phyloP scores from a whole-genome alignment of 768 basidiomycete species.

The Sutorius australiensis region DNA sequence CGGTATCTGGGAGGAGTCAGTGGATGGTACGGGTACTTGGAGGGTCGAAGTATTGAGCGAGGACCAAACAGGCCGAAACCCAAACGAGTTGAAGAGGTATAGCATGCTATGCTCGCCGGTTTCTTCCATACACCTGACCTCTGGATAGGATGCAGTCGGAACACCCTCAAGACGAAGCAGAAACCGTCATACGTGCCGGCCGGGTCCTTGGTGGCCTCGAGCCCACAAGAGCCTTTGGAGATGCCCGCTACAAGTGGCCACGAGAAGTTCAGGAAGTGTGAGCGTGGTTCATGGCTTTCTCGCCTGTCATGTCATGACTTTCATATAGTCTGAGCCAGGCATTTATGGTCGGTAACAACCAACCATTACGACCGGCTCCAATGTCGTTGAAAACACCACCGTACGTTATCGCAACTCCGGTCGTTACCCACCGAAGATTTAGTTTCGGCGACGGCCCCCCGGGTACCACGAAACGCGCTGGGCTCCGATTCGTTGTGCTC shows the following conservation, averaged over 20 bases:
- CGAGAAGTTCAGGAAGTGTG: conserved; percentile 68
- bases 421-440: conserved; percentile 73
- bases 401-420: conserved; percentile 85
- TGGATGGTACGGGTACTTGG: conserved; percentile 73
- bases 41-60: conserved; percentile 90
- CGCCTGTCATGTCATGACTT: neutral
- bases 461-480: conserved; percentile 20
- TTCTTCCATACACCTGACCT: conserved; percentile 1
- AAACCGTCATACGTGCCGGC: conserved; percentile 70
- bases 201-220: conserved; percentile 87
- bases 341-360: conserved; percentile 62
- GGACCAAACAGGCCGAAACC: conserved; percentile 94
- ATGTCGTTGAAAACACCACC: conserved; percentile 78
- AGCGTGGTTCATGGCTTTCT: conserved; percentile 22
- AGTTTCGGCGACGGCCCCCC: conserved; percentile 39
- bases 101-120: conserved; percentile 7
- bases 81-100: conserved; percentile 78
- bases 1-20: conserved; percentile 77
- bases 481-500: conserved; percentile 73
- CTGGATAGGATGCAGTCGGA: conserved; percentile 66
- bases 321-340: conserved; percentile 52
- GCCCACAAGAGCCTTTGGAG: conserved; percentile 83
- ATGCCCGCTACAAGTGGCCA: conserved; percentile 88
- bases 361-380: conserved; percentile 56
- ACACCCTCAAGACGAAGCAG: conserved; percentile 74